Conservation (phyloP, 2,329 filamentous ascomycete species). For the Xylariaceae sp. region DNA sequence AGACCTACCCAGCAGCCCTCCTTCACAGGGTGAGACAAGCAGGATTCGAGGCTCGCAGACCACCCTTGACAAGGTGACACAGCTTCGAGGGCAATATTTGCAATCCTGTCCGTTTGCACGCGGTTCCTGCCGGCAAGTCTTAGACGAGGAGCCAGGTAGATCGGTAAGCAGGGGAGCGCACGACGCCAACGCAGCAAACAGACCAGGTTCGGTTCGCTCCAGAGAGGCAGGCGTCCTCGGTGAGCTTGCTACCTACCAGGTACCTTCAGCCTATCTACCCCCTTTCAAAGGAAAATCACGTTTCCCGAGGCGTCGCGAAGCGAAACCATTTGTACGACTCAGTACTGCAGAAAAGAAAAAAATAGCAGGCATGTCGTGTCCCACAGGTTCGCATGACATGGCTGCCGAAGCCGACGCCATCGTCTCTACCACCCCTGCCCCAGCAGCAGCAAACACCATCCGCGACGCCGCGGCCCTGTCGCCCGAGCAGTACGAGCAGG, state of each 20-base stretch:
- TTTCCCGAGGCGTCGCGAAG: background rate
- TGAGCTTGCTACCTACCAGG: background rate
- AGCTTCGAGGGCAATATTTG: slow-evolving; percentile 9
- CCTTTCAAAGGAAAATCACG: too few species aligned
- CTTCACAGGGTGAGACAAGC: slow-evolving; percentile 11
- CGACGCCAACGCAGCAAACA: background rate
- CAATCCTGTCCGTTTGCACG: background rate
- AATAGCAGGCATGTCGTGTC: slow-evolving; percentile 12
- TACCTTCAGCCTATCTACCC: background rate
- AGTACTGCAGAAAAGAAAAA: background rate
- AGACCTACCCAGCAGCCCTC: background rate
- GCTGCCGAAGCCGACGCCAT: slow-evolving; percentile 13
- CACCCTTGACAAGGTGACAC: slow-evolving; percentile 7
- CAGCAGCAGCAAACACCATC: slow-evolving; percentile 2
- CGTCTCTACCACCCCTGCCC: background rate
- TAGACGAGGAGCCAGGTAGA: background rate
- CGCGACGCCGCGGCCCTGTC: slow-evolving; percentile 17
- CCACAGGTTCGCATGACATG: slow-evolving; percentile 23
- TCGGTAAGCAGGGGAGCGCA: background rate
- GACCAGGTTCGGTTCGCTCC: background rate
- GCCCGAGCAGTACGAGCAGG: slow-evolving; percentile 63
- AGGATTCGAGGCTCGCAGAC: slow-evolving; percentile 1
- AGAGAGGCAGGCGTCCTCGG: background rate
- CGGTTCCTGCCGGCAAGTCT: slow-evolving; percentile 1
- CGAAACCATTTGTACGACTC: slow-evolving; percentile 2